phyloP scores from a whole-genome alignment of 176 grass and related monocot species.

The Rhynchospora tenuis region DNA sequence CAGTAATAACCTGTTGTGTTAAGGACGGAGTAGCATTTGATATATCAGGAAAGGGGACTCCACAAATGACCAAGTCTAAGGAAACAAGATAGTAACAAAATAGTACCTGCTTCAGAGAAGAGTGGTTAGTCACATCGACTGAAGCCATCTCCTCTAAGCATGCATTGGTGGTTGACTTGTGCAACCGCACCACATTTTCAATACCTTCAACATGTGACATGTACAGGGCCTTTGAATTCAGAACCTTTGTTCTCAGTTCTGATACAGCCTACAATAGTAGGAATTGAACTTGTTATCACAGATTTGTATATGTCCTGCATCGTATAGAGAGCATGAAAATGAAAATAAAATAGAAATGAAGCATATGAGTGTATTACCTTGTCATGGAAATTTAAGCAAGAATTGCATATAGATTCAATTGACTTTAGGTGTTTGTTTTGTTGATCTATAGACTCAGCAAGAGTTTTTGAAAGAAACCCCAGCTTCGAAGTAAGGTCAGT shows the following conservation, averaged over 20 bases:
- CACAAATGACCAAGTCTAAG: not conserved
- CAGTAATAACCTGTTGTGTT: not conserved
- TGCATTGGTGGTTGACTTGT: slow-evolving; percentile 74
- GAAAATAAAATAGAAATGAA: not conserved
- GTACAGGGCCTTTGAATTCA: slow-evolving; percentile 70
- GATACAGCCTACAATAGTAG: slow-evolving; percentile 43
- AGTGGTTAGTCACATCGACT: slow-evolving; percentile 50
- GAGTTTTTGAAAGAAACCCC: slow-evolving; percentile 61
- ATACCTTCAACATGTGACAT: slow-evolving; percentile 79
- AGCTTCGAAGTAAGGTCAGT: slow-evolving; percentile 62
- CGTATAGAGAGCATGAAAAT: not conserved
- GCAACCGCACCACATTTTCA: slow-evolving; percentile 81
- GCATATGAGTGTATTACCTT: slow-evolving; percentile 39
- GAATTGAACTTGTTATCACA: not conserved
- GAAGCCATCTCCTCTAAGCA: slow-evolving; percentile 73
- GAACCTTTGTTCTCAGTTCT: slow-evolving; percentile 77
- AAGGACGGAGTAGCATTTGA: not conserved
- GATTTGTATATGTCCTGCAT: not conserved
- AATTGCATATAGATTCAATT: slow-evolving; percentile 70
- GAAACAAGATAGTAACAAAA: slow-evolving; percentile 2
- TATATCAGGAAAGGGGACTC: not conserved
- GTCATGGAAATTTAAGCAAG: slow-evolving; percentile 83
- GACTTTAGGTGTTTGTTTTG: slow-evolving; percentile 76
- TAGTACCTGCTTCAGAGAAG: slow-evolving; percentile 75
- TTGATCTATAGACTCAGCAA: slow-evolving; percentile 53